Evolutionary conservation across 2,329 filamentous ascomycete species (phyloP), one percentile per base, ranked within the genome.

Genomic region (Beauveria rudraprayagi): DNA sequence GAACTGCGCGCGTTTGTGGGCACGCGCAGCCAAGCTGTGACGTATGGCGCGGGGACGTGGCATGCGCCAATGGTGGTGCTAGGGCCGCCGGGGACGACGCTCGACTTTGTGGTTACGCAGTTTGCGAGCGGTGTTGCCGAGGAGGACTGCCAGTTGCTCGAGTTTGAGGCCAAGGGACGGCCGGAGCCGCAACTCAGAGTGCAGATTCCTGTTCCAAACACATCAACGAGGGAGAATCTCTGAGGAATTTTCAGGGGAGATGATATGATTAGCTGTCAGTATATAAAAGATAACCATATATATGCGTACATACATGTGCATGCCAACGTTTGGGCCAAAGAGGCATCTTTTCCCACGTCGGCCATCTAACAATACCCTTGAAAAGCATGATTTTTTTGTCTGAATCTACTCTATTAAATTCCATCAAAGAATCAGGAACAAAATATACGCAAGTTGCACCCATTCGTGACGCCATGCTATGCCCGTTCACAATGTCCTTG

Each of bases 51-150:
- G 1, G 94, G 91, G 5, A 97, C 92, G 59, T 99, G 93, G 84
- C 94, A 99, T 78, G 92, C 93, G 63, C 94, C 94, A 0, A 97
- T 99, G 93, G 89, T 92, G 16, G 92, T 91, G 17, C 74, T 97
- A 54, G 92, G 92, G 0, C 65, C 70, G 2, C 61, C 68, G 2
- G 79, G 75, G 2, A 75, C 77, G 28, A 80, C 86, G 22, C 78
- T 97, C 53, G 91, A 94, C 70, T 97, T 97, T 73, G 83, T 96
- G 5, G 93, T 97, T 2, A 83, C 90, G 66, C 93, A 97, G 77
- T 94, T 90, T 76, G 86, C 87, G 40, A 97, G 95, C 73, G 92
- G 90, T 2, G 87, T 94, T 14, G 83, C 76, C 0, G 76, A 81
- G 1, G 93, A 97, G 76, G 94, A 99, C 74, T 96, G 91, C 69